Evolutionary conservation across 441 rosid species (phyloP).

Genomic region (Brassica hybrid): DNA sequence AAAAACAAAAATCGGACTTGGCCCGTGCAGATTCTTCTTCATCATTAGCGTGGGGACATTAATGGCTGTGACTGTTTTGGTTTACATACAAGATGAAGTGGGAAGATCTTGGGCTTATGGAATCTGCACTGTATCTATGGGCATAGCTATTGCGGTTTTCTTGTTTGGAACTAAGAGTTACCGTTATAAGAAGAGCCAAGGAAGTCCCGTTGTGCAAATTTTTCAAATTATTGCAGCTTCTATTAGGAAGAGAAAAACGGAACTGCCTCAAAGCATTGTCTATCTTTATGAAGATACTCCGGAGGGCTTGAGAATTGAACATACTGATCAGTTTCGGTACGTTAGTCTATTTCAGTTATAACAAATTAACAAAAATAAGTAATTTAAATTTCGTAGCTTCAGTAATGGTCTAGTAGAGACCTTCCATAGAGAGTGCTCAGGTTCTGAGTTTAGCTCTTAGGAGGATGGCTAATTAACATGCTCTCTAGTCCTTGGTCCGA

Average conservation of each 20-base stretch:
- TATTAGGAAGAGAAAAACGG: conserved; percentile 54
- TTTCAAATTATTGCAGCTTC: conserved; percentile 73
- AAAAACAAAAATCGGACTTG: neutral
- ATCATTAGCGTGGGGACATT: conserved; percentile 79
- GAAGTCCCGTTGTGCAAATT: conserved; percentile 88
- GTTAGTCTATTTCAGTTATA: conserved; percentile 11
- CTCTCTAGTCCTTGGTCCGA: neutral
- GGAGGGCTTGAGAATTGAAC: conserved; percentile 56
- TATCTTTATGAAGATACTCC: conserved; percentile 66
- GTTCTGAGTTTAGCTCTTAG: neutral
- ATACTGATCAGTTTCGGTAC: conserved; percentile 72
- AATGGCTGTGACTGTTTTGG: conserved; percentile 86
- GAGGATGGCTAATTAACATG: neutral
- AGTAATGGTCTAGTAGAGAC: neutral
- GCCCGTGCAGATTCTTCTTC: conserved; percentile 59
- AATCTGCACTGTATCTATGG: conserved; percentile 77
- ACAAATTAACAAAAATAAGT: neutral
- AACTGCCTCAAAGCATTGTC: conserved; percentile 53
- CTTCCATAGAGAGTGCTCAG: neutral
- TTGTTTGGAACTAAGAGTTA: conserved; percentile 67
- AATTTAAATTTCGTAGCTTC: neutral
- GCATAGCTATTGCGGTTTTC: conserved; percentile 58
- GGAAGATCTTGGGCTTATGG: conserved; percentile 88
- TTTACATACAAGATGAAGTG: conserved; percentile 85
- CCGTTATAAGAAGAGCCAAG: conserved; percentile 73